Evolutionary conservation across 306 rosid species (phyloP).

Genomic region (Vigna mungo): DNA sequence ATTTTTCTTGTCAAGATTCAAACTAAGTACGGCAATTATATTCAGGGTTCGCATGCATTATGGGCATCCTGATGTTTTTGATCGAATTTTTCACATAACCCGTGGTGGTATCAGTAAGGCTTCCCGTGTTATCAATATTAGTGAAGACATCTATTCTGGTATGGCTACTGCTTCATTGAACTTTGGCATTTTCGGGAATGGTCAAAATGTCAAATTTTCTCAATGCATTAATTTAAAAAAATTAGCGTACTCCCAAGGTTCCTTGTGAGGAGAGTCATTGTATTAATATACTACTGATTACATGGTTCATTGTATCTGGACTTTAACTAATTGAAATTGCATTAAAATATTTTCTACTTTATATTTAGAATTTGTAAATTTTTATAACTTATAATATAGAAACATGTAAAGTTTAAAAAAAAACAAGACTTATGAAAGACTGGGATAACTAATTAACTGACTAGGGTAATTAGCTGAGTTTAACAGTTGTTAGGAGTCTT

Average conservation of each 20-base stretch:
- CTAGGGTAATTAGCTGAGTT: too few species aligned
- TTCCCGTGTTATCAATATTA: constrained; percentile 88
- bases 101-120: constrained; percentile 99
- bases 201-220: background rate
- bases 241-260: background rate
- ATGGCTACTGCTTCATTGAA: constrained; percentile 24
- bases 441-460: too few species aligned
- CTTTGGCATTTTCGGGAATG: background rate
- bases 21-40: constrained; percentile 27
- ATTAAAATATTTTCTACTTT: too few species aligned
- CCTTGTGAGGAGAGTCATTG: too few species aligned
- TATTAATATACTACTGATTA: too few species aligned
- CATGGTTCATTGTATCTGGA: too few species aligned
- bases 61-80: constrained; percentile 98
- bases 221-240: background rate
- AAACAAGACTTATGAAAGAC: too few species aligned
- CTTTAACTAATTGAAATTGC: too few species aligned
- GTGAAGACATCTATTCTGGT: constrained; percentile 96
- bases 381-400: too few species aligned
- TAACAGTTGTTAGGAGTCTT: too few species aligned
- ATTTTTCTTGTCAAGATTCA: constrained; percentile 32
- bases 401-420: too few species aligned
- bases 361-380: too few species aligned
- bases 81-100: constrained; percentile 90
- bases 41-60: constrained; percentile 96